Evolutionary conservation across 1,139 yeast species (phyloP), one percentile per base, ranked within the genome.

Genomic region (Kluyveromyces sp.): DNA sequence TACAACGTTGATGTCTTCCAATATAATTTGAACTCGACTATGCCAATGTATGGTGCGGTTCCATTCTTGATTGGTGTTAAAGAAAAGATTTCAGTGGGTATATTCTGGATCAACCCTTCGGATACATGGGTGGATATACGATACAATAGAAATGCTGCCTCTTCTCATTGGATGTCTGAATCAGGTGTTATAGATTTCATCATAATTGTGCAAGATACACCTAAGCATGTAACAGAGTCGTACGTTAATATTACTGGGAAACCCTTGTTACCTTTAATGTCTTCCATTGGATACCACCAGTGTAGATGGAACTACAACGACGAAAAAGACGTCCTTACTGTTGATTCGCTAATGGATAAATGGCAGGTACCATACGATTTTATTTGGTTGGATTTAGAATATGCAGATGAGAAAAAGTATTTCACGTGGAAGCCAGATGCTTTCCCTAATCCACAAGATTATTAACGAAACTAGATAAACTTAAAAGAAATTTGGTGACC

Each of bases 241-340:
- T 92, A 84, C 61, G 84, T 90, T 1, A 59, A 66, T 4, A 65
- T 92, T n/a, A 82, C 95, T 0, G 98, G 99, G 0, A 76, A 69
- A 50, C 73, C 88, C 0, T 66, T 71, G 8, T 68, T 92, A n/a
- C 99, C 98, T 0, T 86, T 81, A 51, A 56, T 82, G 39, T 85
- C 89, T 56, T 73, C 96, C 0, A 67, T 89, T 34, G 98, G 96
- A 0, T 87, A 92, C 60, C 98, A 92, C 61, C 97, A 90, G 65
- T 92, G 97, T 63, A 75, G 98, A 58, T 92, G 98, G 98, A 94
- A 92, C 65, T 92, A 92, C 68, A 87, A 88, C 59, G 89, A 85
- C 54, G 90, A 86, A 59, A 74, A 74, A 7, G 98, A 92, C 65
- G 92, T 92, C 1, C 66, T 88, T 37, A 80, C 75, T 5, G 83